Conservation (phyloP, 768 basidiomycete species). For the Cystofilobasidium ferigula region DNA sequence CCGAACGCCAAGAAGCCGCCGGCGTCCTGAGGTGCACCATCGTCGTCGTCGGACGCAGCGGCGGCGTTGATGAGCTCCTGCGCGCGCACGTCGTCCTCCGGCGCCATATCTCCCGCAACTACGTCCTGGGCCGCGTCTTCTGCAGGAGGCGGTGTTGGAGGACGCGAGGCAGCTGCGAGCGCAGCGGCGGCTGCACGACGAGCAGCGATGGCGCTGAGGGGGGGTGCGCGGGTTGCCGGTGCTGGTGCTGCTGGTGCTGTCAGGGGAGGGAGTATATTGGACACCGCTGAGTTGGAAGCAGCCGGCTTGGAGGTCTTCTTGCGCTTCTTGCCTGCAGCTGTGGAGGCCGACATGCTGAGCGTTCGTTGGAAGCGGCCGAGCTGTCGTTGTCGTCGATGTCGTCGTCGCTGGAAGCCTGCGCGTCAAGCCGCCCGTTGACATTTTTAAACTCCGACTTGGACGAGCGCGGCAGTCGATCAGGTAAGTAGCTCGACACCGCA, state of each 20-base stretch:
- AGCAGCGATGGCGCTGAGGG: neutral
- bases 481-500: no score
- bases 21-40: neutral
- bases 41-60: neutral
- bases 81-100: neutral
- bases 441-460: no score
- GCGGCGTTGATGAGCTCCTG: neutral
- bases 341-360: neutral
- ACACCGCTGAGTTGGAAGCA: neutral
- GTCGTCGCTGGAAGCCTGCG: no score
- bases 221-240: neutral
- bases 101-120: neutral
- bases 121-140: neutral
- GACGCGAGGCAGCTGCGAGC: neutral
- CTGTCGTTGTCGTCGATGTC: no score
- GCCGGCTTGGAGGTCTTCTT: neutral
- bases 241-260: neutral
- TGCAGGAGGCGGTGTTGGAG: neutral
- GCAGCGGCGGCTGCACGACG: neutral
- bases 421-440: no score
- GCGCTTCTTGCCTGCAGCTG: neutral
- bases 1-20: neutral
- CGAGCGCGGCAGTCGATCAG: no score
- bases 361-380: no score
- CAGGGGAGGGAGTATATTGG: no score